A percentile compares a stretch with the other conserved stretches of the same genome.
Conservation (phyloP, 208 protist genomes). For the Endotrypanum monterogeii region DNA sequence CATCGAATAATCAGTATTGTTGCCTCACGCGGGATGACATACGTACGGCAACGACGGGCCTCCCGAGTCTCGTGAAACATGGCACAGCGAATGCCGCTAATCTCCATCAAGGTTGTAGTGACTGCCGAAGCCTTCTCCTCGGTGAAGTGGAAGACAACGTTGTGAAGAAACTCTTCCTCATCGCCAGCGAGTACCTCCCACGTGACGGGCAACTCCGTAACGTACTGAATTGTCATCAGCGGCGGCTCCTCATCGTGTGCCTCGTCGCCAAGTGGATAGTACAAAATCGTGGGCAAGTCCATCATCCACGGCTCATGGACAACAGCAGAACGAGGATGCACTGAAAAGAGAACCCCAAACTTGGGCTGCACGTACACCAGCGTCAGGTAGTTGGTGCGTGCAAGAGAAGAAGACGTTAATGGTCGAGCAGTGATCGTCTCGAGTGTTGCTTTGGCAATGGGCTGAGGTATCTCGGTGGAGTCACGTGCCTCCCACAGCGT, state of each 20-base stretch:
- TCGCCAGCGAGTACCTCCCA: constrained; percentile 44
- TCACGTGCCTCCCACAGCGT: constrained; percentile 18
- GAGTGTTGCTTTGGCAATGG: constrained; percentile 14
- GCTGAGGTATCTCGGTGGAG: not conserved
- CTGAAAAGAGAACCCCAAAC: constrained; percentile 56
- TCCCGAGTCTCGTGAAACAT: constrained; percentile 55
- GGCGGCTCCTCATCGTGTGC: constrained; percentile 14
- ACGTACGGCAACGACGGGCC: constrained; percentile 52
- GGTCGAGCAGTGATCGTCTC: constrained; percentile 10
- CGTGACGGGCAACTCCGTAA: constrained; percentile 41
- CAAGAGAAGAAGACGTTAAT: constrained; percentile 12
- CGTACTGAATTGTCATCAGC: constrained; percentile 32
- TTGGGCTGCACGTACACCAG: constrained; percentile 46
- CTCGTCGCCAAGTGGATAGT: constrained; percentile 55
- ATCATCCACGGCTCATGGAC: constrained; percentile 56
- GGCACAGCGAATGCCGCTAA: constrained; percentile 48
- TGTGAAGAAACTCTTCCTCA: constrained; percentile 62
- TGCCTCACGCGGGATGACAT: constrained; percentile 42
- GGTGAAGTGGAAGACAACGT: constrained; percentile 67
- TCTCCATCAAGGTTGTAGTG: constrained; percentile 33
- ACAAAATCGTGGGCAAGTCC: constrained; percentile 41
- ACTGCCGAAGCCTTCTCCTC: constrained; percentile 39
- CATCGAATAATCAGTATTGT: constrained; percentile 55
- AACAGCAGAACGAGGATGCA: constrained; percentile 35
- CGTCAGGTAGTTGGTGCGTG: constrained; percentile 21